These are phyloP conservation scores for Loxodes magnus DNA, from an alignment of 73 alveolate species.

Conservation along the genomic window DNA sequence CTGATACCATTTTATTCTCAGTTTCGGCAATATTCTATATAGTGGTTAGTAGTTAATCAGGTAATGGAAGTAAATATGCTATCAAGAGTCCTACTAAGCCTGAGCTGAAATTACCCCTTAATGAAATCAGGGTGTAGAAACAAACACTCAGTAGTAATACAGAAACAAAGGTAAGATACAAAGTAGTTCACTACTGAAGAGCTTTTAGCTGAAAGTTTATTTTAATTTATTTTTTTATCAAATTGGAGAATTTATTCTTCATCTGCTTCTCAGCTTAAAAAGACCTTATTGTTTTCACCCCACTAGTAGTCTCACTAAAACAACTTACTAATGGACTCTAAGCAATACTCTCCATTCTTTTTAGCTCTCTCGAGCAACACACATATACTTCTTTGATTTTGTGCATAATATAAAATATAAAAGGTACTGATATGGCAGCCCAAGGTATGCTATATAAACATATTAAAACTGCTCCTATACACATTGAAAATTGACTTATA, in stretches of 20 bases:
- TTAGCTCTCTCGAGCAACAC: slow-evolving; percentile 34
- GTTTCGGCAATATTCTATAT: background rate
- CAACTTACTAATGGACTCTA: slow-evolving; percentile 55
- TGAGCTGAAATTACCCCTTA: background rate
- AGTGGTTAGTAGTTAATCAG: background rate
- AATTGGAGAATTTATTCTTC: background rate
- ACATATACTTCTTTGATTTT: background rate
- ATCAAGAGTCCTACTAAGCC: background rate
- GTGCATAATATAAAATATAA: background rate
- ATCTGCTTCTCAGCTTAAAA: slow-evolving; percentile 12
- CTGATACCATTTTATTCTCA: background rate
- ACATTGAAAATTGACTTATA: slow-evolving; percentile 3
- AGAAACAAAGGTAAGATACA: background rate
- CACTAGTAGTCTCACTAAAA: slow-evolving; percentile 55
- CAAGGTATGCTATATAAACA: background rate
- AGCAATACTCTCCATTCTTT: slow-evolving; percentile 47
- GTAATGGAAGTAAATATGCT: background rate
- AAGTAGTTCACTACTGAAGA: background rate
- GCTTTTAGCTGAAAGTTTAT: background rate
- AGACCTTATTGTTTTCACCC: slow-evolving; percentile 59
- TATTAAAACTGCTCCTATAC: slow-evolving; percentile 2
- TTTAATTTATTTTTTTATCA: background rate
- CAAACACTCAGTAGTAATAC: background rate
- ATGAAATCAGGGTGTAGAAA: background rate
- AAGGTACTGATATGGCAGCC: background rate